Base-by-base conservation (phyloP, 768 basidiomycete genomes). In the Auricularia auricula-judae region DNA sequence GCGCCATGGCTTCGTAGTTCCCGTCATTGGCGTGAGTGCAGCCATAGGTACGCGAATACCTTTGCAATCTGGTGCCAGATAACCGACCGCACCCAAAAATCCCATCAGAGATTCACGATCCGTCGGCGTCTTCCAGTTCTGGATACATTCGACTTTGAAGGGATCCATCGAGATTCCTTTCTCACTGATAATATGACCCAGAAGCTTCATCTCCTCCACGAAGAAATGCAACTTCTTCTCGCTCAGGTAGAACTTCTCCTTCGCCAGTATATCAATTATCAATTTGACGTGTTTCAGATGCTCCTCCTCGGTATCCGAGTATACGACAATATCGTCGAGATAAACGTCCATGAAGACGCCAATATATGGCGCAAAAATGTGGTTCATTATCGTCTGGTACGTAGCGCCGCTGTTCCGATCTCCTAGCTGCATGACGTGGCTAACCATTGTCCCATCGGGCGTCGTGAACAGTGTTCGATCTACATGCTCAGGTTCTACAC, bases 391-490 rank as follows among this genome's bases (percentile, higher is more conserved):
- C 0, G 77, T 67, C 66, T 81, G 79, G 68, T 76, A 79, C 0
- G 79, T 81, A 0, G 80, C 79, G 0, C 70, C 70, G 0, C 68
- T 72, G 62, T 76, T 76, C 59, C 70, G 70, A 53, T 76, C 71
- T 0, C 74, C 74, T 29, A 70, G 70, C 62, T 78, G 77, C 63
- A 79, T 69, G 0, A 81, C 78, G 0, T 70, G 64, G 43, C 77
- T 78, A 2, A 73, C 74, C 77, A 82, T 80, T 23, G 74, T 80
- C 0, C 81, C 80, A 70, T 78, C 74, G n/a, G 76, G 76, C 1
- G 75, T 80, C 0, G 74, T 67, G 58, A 78, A 73, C 1, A 74
- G 64, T 0, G 75, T 74, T 0, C 67, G 65, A 1, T 2, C 1
- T 21, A 16, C 54, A 21, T 56, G 54, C 1, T 74, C 71, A 0